These are phyloP conservation scores for Pseudotsuga menziesii DNA, from an alignment of 75 land plant species.

Conservation along the genomic window DNA sequence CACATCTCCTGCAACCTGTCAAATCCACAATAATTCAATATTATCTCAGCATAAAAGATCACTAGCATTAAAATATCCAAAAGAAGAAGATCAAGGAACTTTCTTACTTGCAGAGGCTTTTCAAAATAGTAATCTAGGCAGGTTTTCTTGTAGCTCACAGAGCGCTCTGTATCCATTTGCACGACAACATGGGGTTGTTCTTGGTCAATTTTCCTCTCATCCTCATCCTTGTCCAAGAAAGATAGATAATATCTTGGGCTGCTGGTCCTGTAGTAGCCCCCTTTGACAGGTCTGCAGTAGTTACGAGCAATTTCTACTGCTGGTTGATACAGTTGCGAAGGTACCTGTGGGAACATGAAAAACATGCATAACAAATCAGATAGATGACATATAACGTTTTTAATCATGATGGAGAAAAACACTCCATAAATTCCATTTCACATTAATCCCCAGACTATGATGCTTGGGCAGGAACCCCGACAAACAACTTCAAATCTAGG, in stretches of 20 bases:
- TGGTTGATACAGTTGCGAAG: constrained; percentile 38
- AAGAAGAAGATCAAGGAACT: background rate
- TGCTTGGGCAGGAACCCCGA: no score
- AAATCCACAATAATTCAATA: background rate
- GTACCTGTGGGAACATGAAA: constrained; percentile 24
- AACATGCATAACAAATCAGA: background rate
- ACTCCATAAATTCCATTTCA: no score
- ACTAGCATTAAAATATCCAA: background rate
- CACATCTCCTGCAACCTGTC: constrained; percentile 68
- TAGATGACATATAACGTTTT: background rate
- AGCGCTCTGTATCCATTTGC: constrained; percentile 67
- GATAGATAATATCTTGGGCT: constrained; percentile 54
- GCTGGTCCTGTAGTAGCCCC: constrained; percentile 35
- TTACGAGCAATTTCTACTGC: constrained; percentile 44
- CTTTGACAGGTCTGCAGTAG: constrained; percentile 40
- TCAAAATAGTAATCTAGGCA: constrained; percentile 61
- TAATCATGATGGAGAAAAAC: no score
- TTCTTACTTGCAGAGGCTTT: constrained; percentile 49
- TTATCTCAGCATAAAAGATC: background rate
- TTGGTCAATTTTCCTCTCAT: constrained; percentile 22
- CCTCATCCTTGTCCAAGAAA: constrained; percentile 25
- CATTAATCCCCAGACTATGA: no score
- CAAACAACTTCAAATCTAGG: no score
- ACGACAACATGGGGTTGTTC: constrained; percentile 41
- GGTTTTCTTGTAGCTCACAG: constrained; percentile 38